These are phyloP conservation scores for Blakeslea trispora DNA, from an alignment of 371 early-diverging fungal species.

Conservation along the genomic window DNA sequence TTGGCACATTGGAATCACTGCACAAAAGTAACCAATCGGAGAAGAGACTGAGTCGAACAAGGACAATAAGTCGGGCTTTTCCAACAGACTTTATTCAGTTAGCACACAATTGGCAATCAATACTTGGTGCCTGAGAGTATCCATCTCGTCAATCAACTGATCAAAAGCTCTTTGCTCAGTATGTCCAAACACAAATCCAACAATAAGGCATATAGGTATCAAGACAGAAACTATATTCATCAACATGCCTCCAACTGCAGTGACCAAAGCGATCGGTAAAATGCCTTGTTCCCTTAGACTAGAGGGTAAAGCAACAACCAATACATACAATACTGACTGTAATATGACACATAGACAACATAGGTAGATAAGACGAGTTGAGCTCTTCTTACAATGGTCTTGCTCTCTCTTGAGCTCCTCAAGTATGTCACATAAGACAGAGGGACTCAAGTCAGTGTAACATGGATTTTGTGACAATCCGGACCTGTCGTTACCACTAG, in stretches of 20 bases:
- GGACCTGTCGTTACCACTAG: background rate
- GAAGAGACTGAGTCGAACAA: too few species aligned
- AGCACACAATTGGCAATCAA: too few species aligned
- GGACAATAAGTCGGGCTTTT: too few species aligned
- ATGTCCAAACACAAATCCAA: slow-evolving; percentile 33
- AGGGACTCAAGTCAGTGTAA: slow-evolving; percentile 2
- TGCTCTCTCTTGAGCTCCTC: background rate
- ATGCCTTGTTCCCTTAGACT: background rate
- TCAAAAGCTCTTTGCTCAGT: slow-evolving; percentile 24
- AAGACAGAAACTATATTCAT: slow-evolving; percentile 7
- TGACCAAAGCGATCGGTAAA: slow-evolving; percentile 10
- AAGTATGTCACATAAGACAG: slow-evolving; percentile 2
- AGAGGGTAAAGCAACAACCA: slow-evolving; percentile 13
- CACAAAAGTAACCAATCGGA: too few species aligned
- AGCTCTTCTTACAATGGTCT: slow-evolving; percentile 2
- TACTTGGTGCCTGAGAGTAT: background rate
- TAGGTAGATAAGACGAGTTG: background rate
- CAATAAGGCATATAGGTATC: slow-evolving; percentile 19
- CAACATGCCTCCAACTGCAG: slow-evolving; percentile 12
- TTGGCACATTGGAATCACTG: too few species aligned
- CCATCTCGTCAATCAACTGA: slow-evolving; percentile 27
- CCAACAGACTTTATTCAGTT: too few species aligned
- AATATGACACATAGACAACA: background rate
- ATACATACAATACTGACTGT: slow-evolving; percentile 1
- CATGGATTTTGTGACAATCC: slow-evolving; percentile 8